phyloP scores from a whole-genome alignment of 352 stramenopile species.

The Phytophthora litchii region DNA sequence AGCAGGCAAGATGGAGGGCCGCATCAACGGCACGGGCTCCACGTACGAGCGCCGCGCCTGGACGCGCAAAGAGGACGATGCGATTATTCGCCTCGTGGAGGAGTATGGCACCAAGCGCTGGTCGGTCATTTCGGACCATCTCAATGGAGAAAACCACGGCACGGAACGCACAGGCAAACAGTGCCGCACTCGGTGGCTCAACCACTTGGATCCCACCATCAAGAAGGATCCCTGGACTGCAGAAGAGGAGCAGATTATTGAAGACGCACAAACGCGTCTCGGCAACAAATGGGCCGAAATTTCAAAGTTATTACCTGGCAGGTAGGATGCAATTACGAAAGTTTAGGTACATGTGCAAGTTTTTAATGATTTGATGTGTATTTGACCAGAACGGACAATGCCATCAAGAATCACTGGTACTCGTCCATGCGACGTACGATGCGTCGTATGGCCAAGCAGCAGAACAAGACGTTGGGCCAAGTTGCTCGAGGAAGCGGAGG shows the following conservation, averaged over 20 bases:
- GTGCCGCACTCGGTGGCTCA: constrained; percentile 83
- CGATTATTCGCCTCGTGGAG: constrained; percentile 84
- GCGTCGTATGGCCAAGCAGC: constrained; percentile 87
- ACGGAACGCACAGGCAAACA: constrained; percentile 87
- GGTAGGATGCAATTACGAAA: constrained; percentile 38
- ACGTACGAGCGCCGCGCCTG: constrained; percentile 85
- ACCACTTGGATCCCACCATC: constrained; percentile 85
- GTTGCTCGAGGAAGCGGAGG: constrained; percentile 6
- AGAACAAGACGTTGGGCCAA: constrained; percentile 72
- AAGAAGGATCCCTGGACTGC: constrained; percentile 89
- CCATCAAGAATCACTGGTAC: constrained; percentile 93
- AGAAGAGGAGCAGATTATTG: constrained; percentile 92
- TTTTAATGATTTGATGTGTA: too few relatives aligned
- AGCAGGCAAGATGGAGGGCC: constrained; percentile 55
- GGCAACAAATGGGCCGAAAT: constrained; percentile 99
- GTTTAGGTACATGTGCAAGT: too few relatives aligned
- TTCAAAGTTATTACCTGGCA: constrained; percentile 94
- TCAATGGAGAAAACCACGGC: constrained; percentile 86
- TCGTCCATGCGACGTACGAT: constrained; percentile 92
- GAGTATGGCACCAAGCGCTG: constrained; percentile 89
- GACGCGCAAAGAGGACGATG: constrained; percentile 87
- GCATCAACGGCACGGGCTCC: constrained; percentile 39
- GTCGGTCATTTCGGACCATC: constrained; percentile 87
- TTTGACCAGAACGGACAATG: constrained; percentile 90
- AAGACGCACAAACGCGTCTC: constrained; percentile 87